A percentile compares a stretch with the other conserved stretches of the same genome.
Conservation (phyloP, 805 yeast species). For the Candida oleophila region DNA sequence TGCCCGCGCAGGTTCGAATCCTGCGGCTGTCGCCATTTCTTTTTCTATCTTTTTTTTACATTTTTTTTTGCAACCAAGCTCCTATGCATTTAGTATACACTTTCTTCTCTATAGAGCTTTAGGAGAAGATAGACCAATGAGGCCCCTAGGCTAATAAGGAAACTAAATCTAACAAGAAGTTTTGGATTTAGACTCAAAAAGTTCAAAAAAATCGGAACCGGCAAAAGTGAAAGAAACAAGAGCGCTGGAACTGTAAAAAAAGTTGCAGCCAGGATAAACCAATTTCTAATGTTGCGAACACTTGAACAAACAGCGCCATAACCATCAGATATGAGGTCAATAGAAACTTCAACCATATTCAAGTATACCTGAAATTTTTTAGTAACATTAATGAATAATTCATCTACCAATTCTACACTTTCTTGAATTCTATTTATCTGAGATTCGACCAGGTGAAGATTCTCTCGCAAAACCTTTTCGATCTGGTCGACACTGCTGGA, state of each 20-base stretch:
- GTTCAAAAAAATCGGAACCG: background rate
- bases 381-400: background rate
- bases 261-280: background rate
- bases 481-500: background rate
- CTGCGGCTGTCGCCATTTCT: constrained; percentile 51
- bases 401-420: background rate
- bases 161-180: too few species aligned
- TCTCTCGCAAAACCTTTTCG: background rate
- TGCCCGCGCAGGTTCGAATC: constrained; percentile 65
- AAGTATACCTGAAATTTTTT: background rate
- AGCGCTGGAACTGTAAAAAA: background rate
- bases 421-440: background rate
- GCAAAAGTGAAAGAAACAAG: background rate
- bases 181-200: background rate
- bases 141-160: too few species aligned
- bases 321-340: background rate
- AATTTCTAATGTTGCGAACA: background rate
- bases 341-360: background rate
- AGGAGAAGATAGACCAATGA: background rate
- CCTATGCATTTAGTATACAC: too few species aligned
- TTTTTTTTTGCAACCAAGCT: constrained; percentile 1
- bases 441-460: background rate
- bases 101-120: background rate
- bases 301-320: background rate
- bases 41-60: constrained; percentile 4